Percentiles rank a stretch among this genome's conserved stretches.
Conservation (phyloP, 2,329 filamentous ascomycete genomes). For the Neonectria coccinea region DNA sequence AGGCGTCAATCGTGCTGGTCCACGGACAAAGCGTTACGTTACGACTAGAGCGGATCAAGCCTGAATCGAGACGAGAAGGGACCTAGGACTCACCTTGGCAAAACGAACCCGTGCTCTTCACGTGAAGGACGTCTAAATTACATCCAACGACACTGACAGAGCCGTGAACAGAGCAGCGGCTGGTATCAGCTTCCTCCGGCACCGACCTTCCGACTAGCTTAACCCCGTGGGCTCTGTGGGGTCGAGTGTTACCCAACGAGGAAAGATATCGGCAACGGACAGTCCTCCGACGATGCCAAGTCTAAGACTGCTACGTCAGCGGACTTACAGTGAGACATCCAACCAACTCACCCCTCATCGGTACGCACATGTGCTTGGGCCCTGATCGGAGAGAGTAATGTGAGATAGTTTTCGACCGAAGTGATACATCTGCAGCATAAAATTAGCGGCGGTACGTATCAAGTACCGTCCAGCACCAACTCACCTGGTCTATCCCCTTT, state of each 20-base stretch:
- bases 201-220: slow-evolving; percentile 34
- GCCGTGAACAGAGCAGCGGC: background rate
- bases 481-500: too few species aligned
- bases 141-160: background rate
- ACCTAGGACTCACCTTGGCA: background rate
- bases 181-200: slow-evolving; percentile 28
- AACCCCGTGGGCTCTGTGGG: slow-evolving; percentile 11
- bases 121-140: background rate
- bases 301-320: slow-evolving; percentile 21
- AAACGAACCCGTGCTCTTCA: background rate
- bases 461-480: too few species aligned
- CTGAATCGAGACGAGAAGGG: background rate
- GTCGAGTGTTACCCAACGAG: slow-evolving; percentile 30
- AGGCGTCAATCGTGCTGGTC: slow-evolving; percentile 15
- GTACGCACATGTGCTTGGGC: slow-evolving; percentile 7
- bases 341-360: slow-evolving; percentile 29
- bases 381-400: too few species aligned
- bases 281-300: slow-evolving; percentile 6
- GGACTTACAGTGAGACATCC: slow-evolving; percentile 11
- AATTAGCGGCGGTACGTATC: too few species aligned
- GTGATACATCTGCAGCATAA: too few species aligned
- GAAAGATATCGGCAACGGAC: slow-evolving; percentile 32
- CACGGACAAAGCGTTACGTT: slow-evolving; percentile 2
- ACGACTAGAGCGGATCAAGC: background rate
- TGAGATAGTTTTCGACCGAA: too few species aligned